Conservation (phyloP, 164 flowering plant species). For the Stephania yunnanensis region DNA sequence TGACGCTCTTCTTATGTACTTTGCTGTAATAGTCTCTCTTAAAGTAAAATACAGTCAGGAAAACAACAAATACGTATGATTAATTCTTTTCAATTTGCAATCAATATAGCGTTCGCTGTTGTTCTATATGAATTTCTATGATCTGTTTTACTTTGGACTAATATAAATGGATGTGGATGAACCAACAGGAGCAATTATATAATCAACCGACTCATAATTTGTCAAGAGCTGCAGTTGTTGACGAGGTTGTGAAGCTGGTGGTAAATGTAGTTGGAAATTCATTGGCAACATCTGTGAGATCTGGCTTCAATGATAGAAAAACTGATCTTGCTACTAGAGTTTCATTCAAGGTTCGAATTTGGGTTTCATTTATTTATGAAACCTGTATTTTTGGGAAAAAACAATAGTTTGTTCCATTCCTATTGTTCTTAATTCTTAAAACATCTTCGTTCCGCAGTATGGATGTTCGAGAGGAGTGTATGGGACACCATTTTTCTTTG, state of each 20-base stretch:
- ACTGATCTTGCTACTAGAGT: constrained; percentile 53
- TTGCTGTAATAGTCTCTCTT: too few relatives aligned
- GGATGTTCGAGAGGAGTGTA: constrained; percentile 71
- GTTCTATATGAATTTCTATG: not conserved
- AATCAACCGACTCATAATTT: constrained; percentile 38
- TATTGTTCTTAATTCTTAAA: not conserved
- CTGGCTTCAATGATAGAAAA: constrained; percentile 48
- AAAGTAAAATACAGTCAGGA: too few relatives aligned
- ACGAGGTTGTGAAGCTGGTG: constrained; percentile 33
- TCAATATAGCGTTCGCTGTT: not conserved
- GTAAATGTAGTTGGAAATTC: constrained; percentile 45
- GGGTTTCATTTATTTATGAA: not conserved
- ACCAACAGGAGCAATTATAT: constrained; percentile 62
- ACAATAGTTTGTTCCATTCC: not conserved
- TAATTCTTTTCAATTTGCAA: not conserved
- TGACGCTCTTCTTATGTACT: too few relatives aligned
- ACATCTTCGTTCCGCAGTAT: constrained; percentile 43
- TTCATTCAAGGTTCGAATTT: constrained; percentile 58
- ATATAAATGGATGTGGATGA: not conserved
- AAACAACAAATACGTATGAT: too few relatives aligned
- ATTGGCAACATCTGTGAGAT: constrained; percentile 28
- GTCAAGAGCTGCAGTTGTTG: constrained; percentile 45
- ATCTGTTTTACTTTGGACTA: constrained; percentile 4
- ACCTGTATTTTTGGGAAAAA: too few relatives aligned
- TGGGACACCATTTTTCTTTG: constrained; percentile 71